Evolutionary conservation across 768 basidiomycete genomes (phyloP).

Genomic region (Agrocybe pediades): DNA sequence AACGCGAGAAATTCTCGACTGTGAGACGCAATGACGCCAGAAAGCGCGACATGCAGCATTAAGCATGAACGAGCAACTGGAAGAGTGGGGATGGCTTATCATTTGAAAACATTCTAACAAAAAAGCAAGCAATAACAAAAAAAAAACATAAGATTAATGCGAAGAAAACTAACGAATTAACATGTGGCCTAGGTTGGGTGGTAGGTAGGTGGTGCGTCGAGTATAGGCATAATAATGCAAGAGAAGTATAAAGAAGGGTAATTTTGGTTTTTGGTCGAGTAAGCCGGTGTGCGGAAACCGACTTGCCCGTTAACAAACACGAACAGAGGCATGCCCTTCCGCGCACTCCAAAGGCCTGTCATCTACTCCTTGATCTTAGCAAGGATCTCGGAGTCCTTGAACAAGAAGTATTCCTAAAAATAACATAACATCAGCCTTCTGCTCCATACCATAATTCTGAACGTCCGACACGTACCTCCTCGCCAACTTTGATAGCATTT

Average conservation of each 20-base stretch:
- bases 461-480: conserved; percentile 67
- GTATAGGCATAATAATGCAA: no score
- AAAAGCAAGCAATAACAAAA: not conserved
- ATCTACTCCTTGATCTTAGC: conserved; percentile 92
- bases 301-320: not conserved
- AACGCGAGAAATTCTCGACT: no score
- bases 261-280: not conserved
- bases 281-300: not conserved
- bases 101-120: not conserved
- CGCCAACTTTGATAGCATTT: conserved; percentile 92
- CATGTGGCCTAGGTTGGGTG: not conserved
- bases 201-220: no score
- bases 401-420: conserved; percentile 87
- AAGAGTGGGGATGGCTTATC: not conserved
- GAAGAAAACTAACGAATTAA: not conserved
- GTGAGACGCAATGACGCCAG: no score
- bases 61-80: no score
- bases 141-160: not conserved
- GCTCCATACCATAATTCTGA: not conserved
- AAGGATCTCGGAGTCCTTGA: conserved; percentile 93
- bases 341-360: no score
- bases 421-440: conserved; percentile 12
- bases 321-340: no score
- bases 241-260: no score
- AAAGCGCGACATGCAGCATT: no score